phyloP scores from a whole-genome alignment of 108 stramenopile species.

The Stephanodiscus minutulus region DNA sequence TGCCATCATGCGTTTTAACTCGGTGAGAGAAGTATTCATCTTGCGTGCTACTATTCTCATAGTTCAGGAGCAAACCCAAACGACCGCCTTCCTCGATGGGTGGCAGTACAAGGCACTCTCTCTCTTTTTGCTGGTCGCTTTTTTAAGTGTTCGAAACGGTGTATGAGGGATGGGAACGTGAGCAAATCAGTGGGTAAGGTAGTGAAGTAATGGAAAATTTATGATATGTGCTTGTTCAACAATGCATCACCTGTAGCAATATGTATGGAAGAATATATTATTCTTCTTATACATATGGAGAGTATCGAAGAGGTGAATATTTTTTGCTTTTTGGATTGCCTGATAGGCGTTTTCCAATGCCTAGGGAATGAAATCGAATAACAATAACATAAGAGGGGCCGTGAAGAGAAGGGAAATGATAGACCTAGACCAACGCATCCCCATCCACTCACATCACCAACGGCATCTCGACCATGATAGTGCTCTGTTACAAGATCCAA shows the following conservation, averaged over 20 bases:
- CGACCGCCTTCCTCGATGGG: conserved; percentile 13
- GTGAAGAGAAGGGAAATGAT: background rate
- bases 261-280: conserved; percentile 22
- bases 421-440: background rate
- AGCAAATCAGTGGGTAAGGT: background rate
- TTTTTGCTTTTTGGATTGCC: conserved; percentile 17
- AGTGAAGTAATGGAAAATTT: background rate
- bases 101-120: conserved; percentile 30
- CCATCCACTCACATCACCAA: conserved; percentile 14
- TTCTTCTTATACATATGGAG: conserved; percentile 4
- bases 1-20: conserved; percentile 7
- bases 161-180: background rate
- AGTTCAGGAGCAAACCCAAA: conserved; percentile 30
- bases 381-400: background rate
- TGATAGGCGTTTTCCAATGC: conserved; percentile 10
- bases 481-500: conserved; percentile 17
- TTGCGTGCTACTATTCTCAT: background rate
- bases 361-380: background rate
- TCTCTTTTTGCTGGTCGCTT: background rate
- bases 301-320: conserved; percentile 18
- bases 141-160: background rate
- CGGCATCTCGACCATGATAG: conserved; percentile 6
- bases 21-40: conserved; percentile 17
- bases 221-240: background rate
- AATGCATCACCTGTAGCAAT: conserved; percentile 8